Conservation (phyloP, 192 early-diverging fungal genomes). For the Coemansia sp. region DNA sequence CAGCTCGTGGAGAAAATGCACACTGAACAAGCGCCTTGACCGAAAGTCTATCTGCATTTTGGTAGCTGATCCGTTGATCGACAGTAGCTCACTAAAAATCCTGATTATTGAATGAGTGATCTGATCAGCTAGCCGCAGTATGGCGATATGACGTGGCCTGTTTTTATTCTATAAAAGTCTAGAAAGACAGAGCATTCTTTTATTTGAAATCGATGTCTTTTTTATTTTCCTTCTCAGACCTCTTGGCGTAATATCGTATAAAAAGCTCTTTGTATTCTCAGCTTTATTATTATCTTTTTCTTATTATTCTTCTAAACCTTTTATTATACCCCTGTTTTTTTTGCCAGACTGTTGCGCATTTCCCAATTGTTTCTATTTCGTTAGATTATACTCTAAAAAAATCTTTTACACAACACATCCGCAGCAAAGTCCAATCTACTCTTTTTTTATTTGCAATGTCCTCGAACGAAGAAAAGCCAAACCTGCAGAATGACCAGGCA, state of each 20-base stretch:
- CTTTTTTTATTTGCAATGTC: constrained; percentile 16
- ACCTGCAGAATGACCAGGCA: constrained; percentile 45
- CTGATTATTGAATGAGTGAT: background rate
- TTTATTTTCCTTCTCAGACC: too few species aligned
- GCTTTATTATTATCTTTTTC: too few species aligned
- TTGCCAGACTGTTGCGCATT: background rate
- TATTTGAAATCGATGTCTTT: too few species aligned
- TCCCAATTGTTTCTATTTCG: background rate
- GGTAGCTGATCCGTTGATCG: too few species aligned
- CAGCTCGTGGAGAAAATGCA: constrained; percentile 17
- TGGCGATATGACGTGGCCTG: background rate
- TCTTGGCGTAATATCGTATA: too few species aligned
- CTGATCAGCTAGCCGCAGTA: constrained; percentile 4
- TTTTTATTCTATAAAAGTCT: background rate
- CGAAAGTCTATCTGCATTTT: too few species aligned
- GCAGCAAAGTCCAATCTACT: too few species aligned
- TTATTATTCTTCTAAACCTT: background rate
- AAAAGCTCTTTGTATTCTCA: constrained; percentile 3
- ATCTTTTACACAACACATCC: background rate
- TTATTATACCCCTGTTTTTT: background rate
- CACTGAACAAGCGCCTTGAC: background rate
- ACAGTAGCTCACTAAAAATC: too few species aligned
- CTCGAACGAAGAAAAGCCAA: constrained; percentile 31
- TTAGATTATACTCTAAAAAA: background rate
- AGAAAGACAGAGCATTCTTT: constrained; percentile 12